Evolutionary conservation across 495 filamentous ascomycete genomes (phyloP), one percentile per base, ranked within the genome.

Genomic region (Aspergillus heteromorphus): DNA sequence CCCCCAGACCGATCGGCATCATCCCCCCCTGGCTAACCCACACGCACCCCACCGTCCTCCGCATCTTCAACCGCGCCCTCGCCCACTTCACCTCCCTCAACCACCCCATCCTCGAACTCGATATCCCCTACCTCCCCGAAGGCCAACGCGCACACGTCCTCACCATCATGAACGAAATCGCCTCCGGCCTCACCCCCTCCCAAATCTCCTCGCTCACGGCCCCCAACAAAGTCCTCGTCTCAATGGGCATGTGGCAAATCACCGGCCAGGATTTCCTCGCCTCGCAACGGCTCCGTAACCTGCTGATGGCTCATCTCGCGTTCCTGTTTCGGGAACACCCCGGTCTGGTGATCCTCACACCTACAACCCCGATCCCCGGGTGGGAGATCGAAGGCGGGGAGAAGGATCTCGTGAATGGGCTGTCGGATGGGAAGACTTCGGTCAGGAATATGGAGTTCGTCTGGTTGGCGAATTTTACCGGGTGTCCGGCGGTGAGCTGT

Each of bases 401-500:
- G 0, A 70, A 64, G 14, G 82, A 85, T 51, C 69, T 89, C 20
- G 68, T 70, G 29, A 78, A 83, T 40, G 92, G 92, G 1, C 71
- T 90, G 49, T 84, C 77, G 14, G 86, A 97, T 67, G 86, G 80
- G 0, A 89, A 91, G 62, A 72, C 65, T 55, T 84, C 81, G 11
- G 72, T 96, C 4, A 73, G 83, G 20, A 91, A 81, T 64, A 96
- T 96, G 90, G 84, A 85, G 71, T 97, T 90, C 71, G 87, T 85
- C 25, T 96, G 87, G 83, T 65, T 92, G 42, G 89, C 92, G 6
- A 97, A 97, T 62, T 86, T 88, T 55, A 80, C 71, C 0, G 92
- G 92, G 0, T 86, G 84, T 57, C 92, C 92, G 0, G 81, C 87
- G 8, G 83, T 96, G n/a, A 85, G 62, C 41, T 79, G 84, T 41